Evolutionary conservation across 2,329 filamentous ascomycete species (phyloP), one percentile per base, ranked within the genome.

Genomic region (Diaporthe eres): DNA sequence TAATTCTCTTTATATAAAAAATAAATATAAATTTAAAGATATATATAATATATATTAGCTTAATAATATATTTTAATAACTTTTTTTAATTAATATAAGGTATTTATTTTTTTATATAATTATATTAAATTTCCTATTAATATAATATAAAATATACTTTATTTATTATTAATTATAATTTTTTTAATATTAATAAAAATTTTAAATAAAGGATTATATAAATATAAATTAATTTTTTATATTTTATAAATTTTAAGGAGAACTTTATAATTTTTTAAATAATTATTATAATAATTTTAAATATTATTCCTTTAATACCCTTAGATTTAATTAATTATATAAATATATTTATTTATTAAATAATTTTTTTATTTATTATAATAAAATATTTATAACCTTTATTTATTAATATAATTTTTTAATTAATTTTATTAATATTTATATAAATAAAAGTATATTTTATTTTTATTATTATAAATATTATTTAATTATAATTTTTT

Each of bases 281-380:
- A 28, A 19, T 28, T 31, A 17, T 15, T 13, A 31, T 55, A 55
- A 17, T 55, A 31, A 55, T 4, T 7, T 15, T 28, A 31, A 17
- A 2, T 0, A 1, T 55, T 17, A 28, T 3, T 4, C 5, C 1
- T 19, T 55, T 55, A 13, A 53, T 53, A 2, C 5, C 3, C 4
- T 4, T 53, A 3, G 15, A 1, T 2, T n/a, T 53, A n/a, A 53
- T 55, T 17, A 31, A 1, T 2, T 15, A 28, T 31, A 28, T 31
- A 31, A n/a, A 3, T 31, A 55, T 28, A 55, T 7, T 37, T 17
- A 58, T 34, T 8, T 37, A 22, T 1, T 58, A 34, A 2, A 4
- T 4, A 22, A 10, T 10, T 22, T 58, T 1, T 22, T 34, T 58
- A 37, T 37, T 58, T 17, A 58, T 37, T 58, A 58, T 58, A 58